Evolutionary conservation across 2,329 filamentous ascomycete genomes (phyloP), one percentile per base, ranked within the genome.

Genomic region (Dactylonectria estremocensis): DNA sequence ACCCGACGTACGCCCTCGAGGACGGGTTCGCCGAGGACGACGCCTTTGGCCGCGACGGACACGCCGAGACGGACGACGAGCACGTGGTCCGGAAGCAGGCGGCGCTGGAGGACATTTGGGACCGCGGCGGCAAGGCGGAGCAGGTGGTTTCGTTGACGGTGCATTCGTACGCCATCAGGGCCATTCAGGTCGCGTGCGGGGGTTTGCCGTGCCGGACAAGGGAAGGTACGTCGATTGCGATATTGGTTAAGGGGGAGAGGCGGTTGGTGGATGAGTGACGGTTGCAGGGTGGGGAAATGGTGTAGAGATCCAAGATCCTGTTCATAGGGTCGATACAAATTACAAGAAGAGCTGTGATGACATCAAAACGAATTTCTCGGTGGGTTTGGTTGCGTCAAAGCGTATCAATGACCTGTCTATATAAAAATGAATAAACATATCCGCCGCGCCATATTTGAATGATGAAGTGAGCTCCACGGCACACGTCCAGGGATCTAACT

Each of bases 21-120:
- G 77, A 81, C 0, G 85, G 85, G 0, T 87, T 92, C 53, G 74
- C 81, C 0, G 89, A 91, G 69, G 74, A 84, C 3, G 90, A 92
- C 72, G 80, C 82, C 64, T 81, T 88, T 43, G 90, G 88, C 83
- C 79, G 78, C 11, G 74, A 83, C 0, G 80, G 85, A 7, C 74
- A 76, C 10, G 82, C 84, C 22, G 89, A 91, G 79, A 84, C 85
- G 2, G 75, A 82, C 10, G 79, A 76, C 11, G 85, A 87, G 68
- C 84, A 89, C 67, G 80, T 84, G 13, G 78, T 67, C 8, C 74
- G 82, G 65, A 82, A 85, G 68, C 82, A 82, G 56, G 69, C 68
- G 14, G 80, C 83, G 3, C 75, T 89, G 7, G 81, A 86, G 65
- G 82, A 85, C 10, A 79, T 89, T 22, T 88, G 87, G 71, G 75